Evolutionary conservation across 2,329 filamentous ascomycete genomes (phyloP).

Genomic region (Colletotrichum sp.): DNA sequence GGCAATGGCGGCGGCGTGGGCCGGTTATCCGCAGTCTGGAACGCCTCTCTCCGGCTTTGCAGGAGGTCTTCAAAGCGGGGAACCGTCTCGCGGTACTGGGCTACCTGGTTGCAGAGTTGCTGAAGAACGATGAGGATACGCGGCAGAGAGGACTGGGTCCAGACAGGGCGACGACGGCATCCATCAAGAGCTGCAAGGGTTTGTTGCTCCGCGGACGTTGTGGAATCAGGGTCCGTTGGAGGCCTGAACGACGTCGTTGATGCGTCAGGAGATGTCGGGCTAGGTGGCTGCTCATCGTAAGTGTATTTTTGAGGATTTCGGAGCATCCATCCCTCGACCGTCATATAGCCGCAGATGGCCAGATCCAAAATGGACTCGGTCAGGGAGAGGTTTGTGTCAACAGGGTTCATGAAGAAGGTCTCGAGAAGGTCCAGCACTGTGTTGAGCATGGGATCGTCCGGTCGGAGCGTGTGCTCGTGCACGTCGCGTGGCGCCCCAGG

Average conservation of each 20-base stretch:
- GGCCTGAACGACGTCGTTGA: conserved; percentile 41
- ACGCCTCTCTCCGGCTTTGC: conserved; percentile 68
- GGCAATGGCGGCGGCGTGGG: conserved; percentile 32
- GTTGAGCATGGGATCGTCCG: conserved; percentile 67
- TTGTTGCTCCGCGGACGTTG: conserved; percentile 44
- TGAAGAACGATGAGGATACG: conserved; percentile 64
- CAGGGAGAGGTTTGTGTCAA: conserved; percentile 88
- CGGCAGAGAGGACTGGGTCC: conserved; percentile 54
- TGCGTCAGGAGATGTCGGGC: conserved; percentile 21
- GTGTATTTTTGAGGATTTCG: conserved; percentile 71
- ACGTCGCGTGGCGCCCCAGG: conserved; percentile 67
- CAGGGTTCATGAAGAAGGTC: conserved; percentile 86
- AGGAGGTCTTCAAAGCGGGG: conserved; percentile 77
- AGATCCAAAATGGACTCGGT: conserved; percentile 85
- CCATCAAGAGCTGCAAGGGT: conserved; percentile 52
- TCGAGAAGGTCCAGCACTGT: conserved; percentile 74
- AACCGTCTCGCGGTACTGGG: conserved; percentile 66
- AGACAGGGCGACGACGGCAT: conserved; percentile 60
- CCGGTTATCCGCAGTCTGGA: conserved; percentile 61
- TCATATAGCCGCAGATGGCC: conserved; percentile 83
- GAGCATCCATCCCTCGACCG: conserved; percentile 88
- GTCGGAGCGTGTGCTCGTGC: conserved; percentile 64
- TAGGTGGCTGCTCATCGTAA: conserved; percentile 53
- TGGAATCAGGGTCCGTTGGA: conserved; percentile 44
- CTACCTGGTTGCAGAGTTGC: conserved; percentile 65